Evolutionary conservation across 1,284 basidiomycete genomes (phyloP), one percentile per base, ranked within the genome.

Genomic region (Sporisorium scitamineum): DNA sequence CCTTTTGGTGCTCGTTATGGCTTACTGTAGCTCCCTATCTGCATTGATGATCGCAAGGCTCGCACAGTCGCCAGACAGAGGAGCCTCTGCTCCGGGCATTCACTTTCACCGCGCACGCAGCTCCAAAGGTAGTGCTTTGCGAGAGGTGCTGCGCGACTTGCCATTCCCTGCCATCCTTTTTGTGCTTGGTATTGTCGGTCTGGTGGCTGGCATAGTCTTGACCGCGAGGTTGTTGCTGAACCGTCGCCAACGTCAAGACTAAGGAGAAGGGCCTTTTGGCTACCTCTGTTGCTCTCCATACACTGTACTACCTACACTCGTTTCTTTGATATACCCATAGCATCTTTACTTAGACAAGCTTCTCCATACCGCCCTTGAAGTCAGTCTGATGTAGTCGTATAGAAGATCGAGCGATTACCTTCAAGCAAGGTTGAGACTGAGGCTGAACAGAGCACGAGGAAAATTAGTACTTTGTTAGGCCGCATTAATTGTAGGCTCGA

Each of bases 71-170:
- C 16, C 57, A 1, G 62, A 69, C 16, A 16, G 14, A 2, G 70
- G 54, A n/a, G 57, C 60, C 4, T 27, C 32, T 16, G 47, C 63
- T 6, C 48, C 48, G 5, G 70, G 70, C 13, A 72, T 72, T n/a
- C 70, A 72, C 39, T 59, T 72, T 27, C 10, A 63, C 18, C 62
- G 39, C 8, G 6, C 14, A 8, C 45, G 64, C 6, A 31, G 20
- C 9, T 3, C 0, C 1, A 32, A 18, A 5, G 27, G 31, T 9
- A 42, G n/a, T 26, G 50, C 54, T 0, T 53, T 66, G 18, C 20
- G 22, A 22, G 32, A 67, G 44, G 56, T 63, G 6, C 10, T 72
- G n/a, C 39, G 53, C 0, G 64, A 72, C 42, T 59, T 54, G 41
- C 70, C 70, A 0, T 22, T 67, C 2, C n/a, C 56, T 1, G 52